Evolutionary conservation across 257 asterid genomes (phyloP), one percentile per base, ranked within the genome.

Genomic region (Salvia miltiorrhiza): DNA sequence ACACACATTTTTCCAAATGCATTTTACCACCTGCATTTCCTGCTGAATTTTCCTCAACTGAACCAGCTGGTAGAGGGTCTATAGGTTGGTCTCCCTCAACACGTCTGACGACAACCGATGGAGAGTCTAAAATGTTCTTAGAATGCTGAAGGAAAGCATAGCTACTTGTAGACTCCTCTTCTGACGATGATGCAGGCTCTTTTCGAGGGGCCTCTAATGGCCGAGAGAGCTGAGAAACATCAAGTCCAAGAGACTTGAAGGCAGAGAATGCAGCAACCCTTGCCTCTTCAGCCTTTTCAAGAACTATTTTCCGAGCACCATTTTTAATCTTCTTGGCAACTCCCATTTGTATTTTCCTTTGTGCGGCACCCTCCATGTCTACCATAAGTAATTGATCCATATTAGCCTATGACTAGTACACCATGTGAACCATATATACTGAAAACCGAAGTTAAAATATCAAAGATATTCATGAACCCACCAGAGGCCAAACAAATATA

Each of bases 251-350:
- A 67, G 95, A 88, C 76, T 80, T 90, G 73, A 93, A 93, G 50
- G 99, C 96, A 57, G 99, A 80, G 79, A 90, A 90, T 65, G 99
- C 99, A 71, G 95, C 92, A 76, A 86, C 49, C 76, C 97, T 87
- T 65, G 99, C 99, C 81, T 90, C 99, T 83, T 93, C 99, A 77
- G 99, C 99, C 83, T 90, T 93, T 41, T 90, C 99, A 32, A 93
- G 86, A 73, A 93, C 96, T 80, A 87, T 88, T 82, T 77, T 93
- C 50, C 99, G 88, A 5, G 99, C 99, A 48, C 96, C 97, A 69
- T 87, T 88, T 81, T 90, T 93, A 23, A 93, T 93, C 90, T 90
- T 93, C 87, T 87, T 93, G 76, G 90, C 88, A 78, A 87, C 88
- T 72, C 97, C 99, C 70, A 82, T 35, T 69, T 90, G 97, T 39